These are phyloP conservation scores for Exophiala oligosperma DNA, from an alignment of 2,329 filamentous ascomycete species.

Conservation along the genomic window DNA sequence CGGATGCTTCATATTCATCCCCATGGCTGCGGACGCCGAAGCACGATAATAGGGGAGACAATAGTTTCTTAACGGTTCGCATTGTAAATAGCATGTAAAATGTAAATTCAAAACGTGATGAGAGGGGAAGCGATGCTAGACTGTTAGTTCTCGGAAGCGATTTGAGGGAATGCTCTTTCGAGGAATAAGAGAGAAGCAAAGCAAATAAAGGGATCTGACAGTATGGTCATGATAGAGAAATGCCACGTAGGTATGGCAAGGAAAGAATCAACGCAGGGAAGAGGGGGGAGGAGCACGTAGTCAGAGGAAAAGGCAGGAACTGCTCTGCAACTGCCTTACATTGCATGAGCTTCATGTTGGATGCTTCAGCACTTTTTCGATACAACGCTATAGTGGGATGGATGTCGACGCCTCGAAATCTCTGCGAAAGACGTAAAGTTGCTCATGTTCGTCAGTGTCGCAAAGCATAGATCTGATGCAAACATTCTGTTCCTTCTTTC, in stretches of 20 bases:
- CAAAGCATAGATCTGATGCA: no score
- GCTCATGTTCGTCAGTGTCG: no score
- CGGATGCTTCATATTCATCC: constrained; percentile 7
- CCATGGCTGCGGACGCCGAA: constrained; percentile 4
- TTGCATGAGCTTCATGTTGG: neutral
- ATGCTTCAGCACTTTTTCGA: no score
- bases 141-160: constrained; percentile 7
- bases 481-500: no score
- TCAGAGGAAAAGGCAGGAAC: neutral
- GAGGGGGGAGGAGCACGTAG: neutral
- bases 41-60: constrained; percentile 19
- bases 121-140: constrained; percentile 13
- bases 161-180: no score
- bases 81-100: constrained; percentile 13
- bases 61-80: constrained; percentile 5
- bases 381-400: no score
- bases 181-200: neutral
- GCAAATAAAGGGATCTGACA: neutral
- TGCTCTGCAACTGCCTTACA: neutral
- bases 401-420: no score
- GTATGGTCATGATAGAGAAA: neutral
- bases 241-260: neutral
- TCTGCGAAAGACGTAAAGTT: no score
- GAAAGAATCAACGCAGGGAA: neutral
- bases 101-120: constrained; percentile 8